Conservation (phyloP, 805 yeast species). For the Metschnikowia henanensis region DNA sequence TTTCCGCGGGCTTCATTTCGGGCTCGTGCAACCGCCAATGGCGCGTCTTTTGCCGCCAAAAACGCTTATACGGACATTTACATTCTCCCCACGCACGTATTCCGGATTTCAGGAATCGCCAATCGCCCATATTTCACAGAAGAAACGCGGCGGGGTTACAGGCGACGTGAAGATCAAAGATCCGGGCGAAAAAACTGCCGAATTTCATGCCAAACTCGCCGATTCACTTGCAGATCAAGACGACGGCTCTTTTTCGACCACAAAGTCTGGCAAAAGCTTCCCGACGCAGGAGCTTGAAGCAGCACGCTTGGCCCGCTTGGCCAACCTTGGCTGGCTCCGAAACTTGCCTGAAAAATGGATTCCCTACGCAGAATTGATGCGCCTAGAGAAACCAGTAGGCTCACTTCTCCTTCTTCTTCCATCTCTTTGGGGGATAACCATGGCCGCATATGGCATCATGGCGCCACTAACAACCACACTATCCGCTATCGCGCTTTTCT, state of each 20-base stretch:
- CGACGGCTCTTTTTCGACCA: background rate
- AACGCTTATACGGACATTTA: conserved; percentile 2
- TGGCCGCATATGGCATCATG: conserved; percentile 75
- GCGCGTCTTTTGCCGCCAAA: conserved; percentile 1
- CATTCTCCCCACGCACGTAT: background rate
- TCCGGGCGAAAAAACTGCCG: background rate
- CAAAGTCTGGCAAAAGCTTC: conserved; percentile 19
- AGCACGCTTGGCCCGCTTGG: conserved; percentile 52
- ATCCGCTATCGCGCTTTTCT: conserved; percentile 66
- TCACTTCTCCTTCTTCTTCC: conserved; percentile 82
- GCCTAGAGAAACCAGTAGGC: conserved; percentile 96
- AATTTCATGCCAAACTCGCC: background rate
- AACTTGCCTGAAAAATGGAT: conserved; percentile 70
- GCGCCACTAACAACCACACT: conserved; percentile 68
- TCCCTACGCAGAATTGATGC: conserved; percentile 90
- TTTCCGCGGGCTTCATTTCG: background rate
- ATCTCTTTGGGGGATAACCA: conserved; percentile 87
- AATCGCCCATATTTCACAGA: conserved; percentile 3
- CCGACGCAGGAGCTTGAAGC: conserved; percentile 45
- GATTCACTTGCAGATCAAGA: background rate
- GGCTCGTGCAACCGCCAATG: background rate
- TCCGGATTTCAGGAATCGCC: conserved; percentile 16
- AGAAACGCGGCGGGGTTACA: background rate
- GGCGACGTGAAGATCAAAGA: background rate
- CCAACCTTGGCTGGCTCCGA: conserved; percentile 46